Base-by-base conservation (phyloP, 2,329 filamentous ascomycete species). In the Cordyceps tenuipes region DNA sequence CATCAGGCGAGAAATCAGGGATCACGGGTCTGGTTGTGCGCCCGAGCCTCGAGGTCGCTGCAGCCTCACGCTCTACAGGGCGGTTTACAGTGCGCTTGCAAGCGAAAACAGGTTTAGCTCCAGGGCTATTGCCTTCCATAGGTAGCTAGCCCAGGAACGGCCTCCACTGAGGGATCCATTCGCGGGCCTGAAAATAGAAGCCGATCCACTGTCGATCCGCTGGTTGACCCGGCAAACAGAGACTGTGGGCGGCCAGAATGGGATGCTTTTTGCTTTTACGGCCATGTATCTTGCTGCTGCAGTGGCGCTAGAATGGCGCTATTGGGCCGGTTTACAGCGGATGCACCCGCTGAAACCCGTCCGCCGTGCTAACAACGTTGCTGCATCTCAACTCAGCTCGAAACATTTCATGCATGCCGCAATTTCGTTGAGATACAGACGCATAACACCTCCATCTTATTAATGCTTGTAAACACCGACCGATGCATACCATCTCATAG, bases 131-230 rank as follows among this genome's bases (percentile, higher is more conserved):
- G 29, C 21, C 29, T 29, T 3, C 29, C 29, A 3, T 29, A 3
- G 29, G 3, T 8, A 43, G 36, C 48, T 51, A 44, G 47, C n/a
- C 23, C 48, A 58, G 56, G 47, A 12, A 58, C 56, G 0, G 48
- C 36, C 36, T 58, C 56, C 56, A 52, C 39, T 52, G 5, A 36
- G 49, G 10, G 55, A n/a, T 9, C 21, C 15, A 7, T 23, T 9
- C 15, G 47, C 55, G 48, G 19, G n/a, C 29, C 55, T 43, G 55
- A 49, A 34, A 57, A 57, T 57, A 43, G 46, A 43, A 57, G 17
- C 23, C 23, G 55, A 43, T 57, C 55, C 55, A 50, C 55, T 43
- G 55, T 43, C 23, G 55, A 43, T 57, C 55, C 55, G 41, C 55
- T 43, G 55, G 55, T 57, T 57, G 55, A 50, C 55, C 55, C 10